Base-by-base conservation (phyloP, 1,139 yeast species). In the Komagataea norvegica region DNA sequence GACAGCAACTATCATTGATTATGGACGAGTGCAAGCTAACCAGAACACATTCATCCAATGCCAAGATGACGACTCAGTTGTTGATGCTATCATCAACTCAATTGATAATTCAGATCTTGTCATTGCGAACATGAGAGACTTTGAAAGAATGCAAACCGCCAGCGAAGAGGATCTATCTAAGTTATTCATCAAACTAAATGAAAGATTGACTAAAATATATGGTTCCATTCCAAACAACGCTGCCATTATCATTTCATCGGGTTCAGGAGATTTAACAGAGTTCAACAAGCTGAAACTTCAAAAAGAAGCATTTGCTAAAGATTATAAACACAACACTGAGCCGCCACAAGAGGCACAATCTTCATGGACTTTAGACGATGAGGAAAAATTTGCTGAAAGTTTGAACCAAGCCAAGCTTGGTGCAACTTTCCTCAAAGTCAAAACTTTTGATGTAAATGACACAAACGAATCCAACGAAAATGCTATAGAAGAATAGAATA, bases 241-340 rank as follows among this genome's bases (percentile, higher is more conserved):
- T 0, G 61, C 80, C 19, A 52, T 89, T 24, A 61, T 87, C 1
- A 56, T 88, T 1, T 65, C 76, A 50, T 70, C 87, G 0, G 85
- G 83, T 2, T 66, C 73, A 39, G 88, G 89, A 3, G 74, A 77
- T 48, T 77, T 81, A 3, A 55, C 67, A 15, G 72, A 67, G 31
- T 69, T 80, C 74, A 55, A 60, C 13, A 57, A 64, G 33, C 61
- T 86, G 33, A 76, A 72, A 43, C 52, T 52, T 10, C 47, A 67
- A 8, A 56, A 57, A 35, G 57, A 55, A 34, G 44, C 55, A 43
- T 49, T 59, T 45, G 56, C 72, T 63, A 41, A 55, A 49, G 45
- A 57, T 51, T 44, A 74, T 60, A 56, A 70, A 66, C 46, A 53
- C 43, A 69, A 61, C 42, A 68, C 53, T 38, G 29, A 15, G 17